Percentiles rank a stretch among this genome's conserved stretches.
Conservation (phyloP, 2,329 filamentous ascomycete genomes). For the Aspergillus sp. region DNA sequence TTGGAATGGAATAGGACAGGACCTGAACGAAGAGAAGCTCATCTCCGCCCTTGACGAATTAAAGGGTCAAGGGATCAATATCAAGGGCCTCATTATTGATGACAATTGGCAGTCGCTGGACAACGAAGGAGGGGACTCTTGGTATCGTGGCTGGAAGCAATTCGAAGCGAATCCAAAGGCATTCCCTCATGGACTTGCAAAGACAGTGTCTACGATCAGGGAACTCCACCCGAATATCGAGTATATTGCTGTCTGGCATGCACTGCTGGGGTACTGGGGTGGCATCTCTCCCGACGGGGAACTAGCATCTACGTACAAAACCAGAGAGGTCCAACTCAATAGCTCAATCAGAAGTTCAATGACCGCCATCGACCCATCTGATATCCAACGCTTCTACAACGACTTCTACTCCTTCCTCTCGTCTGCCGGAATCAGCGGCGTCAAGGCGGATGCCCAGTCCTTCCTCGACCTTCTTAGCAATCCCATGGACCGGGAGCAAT, state of each 20-base stretch:
- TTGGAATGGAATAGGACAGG: constrained; percentile 89
- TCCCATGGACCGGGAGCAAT: constrained; percentile 66
- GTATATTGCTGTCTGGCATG: constrained; percentile 93
- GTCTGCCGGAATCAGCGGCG: constrained; percentile 73
- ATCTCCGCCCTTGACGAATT: constrained; percentile 72
- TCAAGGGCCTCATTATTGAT: constrained; percentile 89
- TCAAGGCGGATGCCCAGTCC: constrained; percentile 93
- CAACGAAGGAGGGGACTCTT: constrained; percentile 53
- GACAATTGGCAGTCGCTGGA: constrained; percentile 91
- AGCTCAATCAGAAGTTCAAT: constrained; percentile 59
- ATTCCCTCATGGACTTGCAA: constrained; percentile 78
- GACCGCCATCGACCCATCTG: constrained; percentile 70
- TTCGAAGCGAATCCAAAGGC: constrained; percentile 81
- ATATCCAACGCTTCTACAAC: constrained; percentile 75
- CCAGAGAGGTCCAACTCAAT: constrained; percentile 57
- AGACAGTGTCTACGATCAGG: constrained; percentile 68
- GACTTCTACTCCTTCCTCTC: constrained; percentile 88
- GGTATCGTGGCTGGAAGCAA: constrained; percentile 64
- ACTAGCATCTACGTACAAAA: constrained; percentile 77
- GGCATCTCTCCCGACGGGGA: constrained; percentile 74
- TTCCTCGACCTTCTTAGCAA: constrained; percentile 74
- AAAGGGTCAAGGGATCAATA: constrained; percentile 68
- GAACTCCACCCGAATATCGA: constrained; percentile 69
- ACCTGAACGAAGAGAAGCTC: constrained; percentile 78
- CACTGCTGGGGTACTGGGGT: constrained; percentile 85